Base-by-base conservation (phyloP, 768 basidiomycete genomes). In the Hygrophoropsis aurantiaca region DNA sequence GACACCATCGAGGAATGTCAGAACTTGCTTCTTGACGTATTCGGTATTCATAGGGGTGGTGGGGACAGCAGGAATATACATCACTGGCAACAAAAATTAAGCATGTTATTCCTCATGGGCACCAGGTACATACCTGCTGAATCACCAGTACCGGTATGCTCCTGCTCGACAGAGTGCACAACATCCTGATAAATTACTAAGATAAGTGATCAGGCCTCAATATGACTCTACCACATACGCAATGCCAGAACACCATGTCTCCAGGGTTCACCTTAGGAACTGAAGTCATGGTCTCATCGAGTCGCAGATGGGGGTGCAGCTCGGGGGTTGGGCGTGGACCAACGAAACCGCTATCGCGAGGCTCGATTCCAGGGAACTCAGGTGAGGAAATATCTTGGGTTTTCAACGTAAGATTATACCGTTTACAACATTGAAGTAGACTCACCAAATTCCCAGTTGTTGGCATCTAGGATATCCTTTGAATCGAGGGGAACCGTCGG, bases 181-280 rank as follows among this genome's bases (percentile, higher is more conserved):
- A 73, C 58, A 45, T 79, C 76, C 71, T 72, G 49, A 15, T 37
- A 53, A 55, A 36, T 50, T 56, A 3, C 49, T 13, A 27, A 32
- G 4, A 35, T 30, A 13, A 9, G 30, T 7, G 5, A 30, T 26
- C 2, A 19, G 41, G 11, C 9, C 23, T 5, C 42, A 2, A 25
- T 5, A 4, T 6, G 4, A 41, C 53, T 7, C 27, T 13, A 7
- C 13, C 2, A 50, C 69, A 35, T 44, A 76, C 79, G 47, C 82
- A 84, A 54, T 87, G 85, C 85, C 87, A 89, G 65, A 85, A 88
- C 3, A 87, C 84, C 56, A 84, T 80, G 58, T 90, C 88, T 2
- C 89, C 89, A 0, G 87, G 87, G 42, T 74, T 70, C 5, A 90
- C 87, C 51, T 73, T 78, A 2, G 87, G 87, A 8, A 87, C 71